These are phyloP conservation scores for Datura wrightii DNA, from an alignment of 257 asterid genomes.

Conservation along the genomic window DNA sequence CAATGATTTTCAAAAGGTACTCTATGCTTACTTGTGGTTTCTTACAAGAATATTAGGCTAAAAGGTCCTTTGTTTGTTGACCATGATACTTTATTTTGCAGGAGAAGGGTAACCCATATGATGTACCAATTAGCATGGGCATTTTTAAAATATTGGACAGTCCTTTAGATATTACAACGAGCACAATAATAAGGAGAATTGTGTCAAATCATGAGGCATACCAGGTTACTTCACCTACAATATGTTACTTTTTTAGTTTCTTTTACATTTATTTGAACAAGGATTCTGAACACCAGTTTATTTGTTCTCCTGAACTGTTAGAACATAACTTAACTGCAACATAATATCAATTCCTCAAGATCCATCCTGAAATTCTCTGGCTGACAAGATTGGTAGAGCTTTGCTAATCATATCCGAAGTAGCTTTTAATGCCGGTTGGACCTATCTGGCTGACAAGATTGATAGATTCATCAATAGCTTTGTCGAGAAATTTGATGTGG, in stretches of 20 bases:
- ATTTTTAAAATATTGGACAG: conserved; percentile 76
- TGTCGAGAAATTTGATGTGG: not conserved
- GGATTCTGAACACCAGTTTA: not conserved
- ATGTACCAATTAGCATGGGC: conserved; percentile 72
- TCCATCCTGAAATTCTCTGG: not conserved
- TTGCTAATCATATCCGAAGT: not conserved
- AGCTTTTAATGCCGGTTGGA: not conserved
- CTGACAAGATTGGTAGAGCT: not conserved
- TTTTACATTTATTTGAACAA: conserved; percentile 5
- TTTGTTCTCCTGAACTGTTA: not conserved
- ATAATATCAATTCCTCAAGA: not conserved
- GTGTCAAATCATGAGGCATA: conserved; percentile 91
- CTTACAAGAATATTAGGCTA: not conserved
- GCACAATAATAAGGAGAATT: conserved; percentile 91
- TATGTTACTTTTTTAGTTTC: not conserved
- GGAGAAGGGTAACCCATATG: conserved; percentile 77
- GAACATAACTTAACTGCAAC: not conserved
- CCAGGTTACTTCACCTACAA: conserved; percentile 60
- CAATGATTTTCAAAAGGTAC: conserved; percentile 82
- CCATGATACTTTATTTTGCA: conserved; percentile 40
- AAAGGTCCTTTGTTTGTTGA: conserved; percentile 25
- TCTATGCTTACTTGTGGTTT: conserved; percentile 21
- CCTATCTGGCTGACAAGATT: not conserved
- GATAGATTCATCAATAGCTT: not conserved
- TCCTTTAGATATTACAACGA: conserved; percentile 89